Base-by-base conservation (phyloP, 176 grass and related monocot species). In the Triticum timopheevii region DNA sequence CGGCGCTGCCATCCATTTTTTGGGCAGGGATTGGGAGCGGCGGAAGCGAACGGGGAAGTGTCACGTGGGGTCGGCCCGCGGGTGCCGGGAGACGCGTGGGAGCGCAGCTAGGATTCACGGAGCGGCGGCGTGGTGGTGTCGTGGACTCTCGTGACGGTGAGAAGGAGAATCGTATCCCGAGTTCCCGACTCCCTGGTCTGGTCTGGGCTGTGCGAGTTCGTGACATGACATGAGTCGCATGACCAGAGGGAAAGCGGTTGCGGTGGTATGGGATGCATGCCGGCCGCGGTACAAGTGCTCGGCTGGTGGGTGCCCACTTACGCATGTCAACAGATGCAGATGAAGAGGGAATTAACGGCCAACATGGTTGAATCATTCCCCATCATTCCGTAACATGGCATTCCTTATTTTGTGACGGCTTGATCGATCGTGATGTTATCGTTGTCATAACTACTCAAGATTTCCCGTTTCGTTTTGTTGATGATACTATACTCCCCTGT, bases 101-200 rank as follows among this genome's bases (percentile, higher is more conserved):
- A 44, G 65, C 56, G 65, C 80, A 90, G 80, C 13, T 42, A 42
- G 89, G 84, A 83, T 54, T 77, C 47, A 5, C 73, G 17, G 72
- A 67, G 27, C n/a, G 11, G 22, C 39, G 23, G 6, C 25, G 25
- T 28, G 34, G 16, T 10, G 56, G 58, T 13, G 49, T 27, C 81
- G 52, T 40, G 33, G 58, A 38, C 34, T 34, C 56, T 4, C 40
- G 33, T 58, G 56, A 0, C 56, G 3, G 56, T 0, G 0, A 59
- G 56, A 59, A 20, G 13, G 13, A 16, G 8, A 27, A 80, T 12
- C 77, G 77, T 52, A 52, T 76, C 44, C 42, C 44, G 73, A 6
- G 30, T n/a, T 11, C 31, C 13, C 31, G 31, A 7, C 66, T 69
- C 19, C 56, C 66, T 35, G 16, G 65, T 15, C 3, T 54, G 19